Evolutionary conservation across 139 green algal species (phyloP), one percentile per base, ranked within the genome.

Genomic region (Diplosphaera chodatii): DNA sequence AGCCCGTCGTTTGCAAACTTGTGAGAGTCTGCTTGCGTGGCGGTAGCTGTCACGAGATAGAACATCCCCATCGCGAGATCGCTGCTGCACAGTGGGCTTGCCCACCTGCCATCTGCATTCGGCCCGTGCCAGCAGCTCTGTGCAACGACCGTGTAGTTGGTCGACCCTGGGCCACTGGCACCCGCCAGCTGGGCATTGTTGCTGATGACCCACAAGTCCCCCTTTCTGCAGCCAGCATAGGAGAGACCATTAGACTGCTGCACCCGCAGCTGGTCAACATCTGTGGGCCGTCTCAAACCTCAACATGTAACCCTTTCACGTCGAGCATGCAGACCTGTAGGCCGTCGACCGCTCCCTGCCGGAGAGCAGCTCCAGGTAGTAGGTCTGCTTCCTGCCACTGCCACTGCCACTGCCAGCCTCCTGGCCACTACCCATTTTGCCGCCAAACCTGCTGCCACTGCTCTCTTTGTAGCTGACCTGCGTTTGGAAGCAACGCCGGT

Each of bases 131-230:
- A 96, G 33, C 85, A 71, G 68, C 40, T 77, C 56, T 73, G 63
- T 0, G 70, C 77, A n/a, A 87, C 27, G 1, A 65, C 34, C 8
- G 70, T 13, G 77, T 77, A 89, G 23, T 74, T 66, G 34, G 48
- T 65, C 0, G 28, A 18, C 28, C 30, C 63, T 27, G 69, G 77
- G 48, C 75, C 77, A n/a, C 68, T 64, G 21, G 2, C 21, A 3
- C 37, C 63, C 32, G 32, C 40, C 30, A 73, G 32, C 27, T 41
- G 67, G 4, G 85, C 76, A 22, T 74, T n/a, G 68, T 48, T 86
- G 71, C 84, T 83, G 10, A 94, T 8, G 25, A 92, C 64, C 88
- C 88, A 93, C 18, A 93, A 67, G 66, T 93, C 85, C 67, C 87
- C 74, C 32, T 83, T 85, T 67, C 80, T 82, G 80, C 71, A 83